phyloP scores from a whole-genome alignment of 2,329 filamentous ascomycete genomes.

The Elsinoe batatas region DNA sequence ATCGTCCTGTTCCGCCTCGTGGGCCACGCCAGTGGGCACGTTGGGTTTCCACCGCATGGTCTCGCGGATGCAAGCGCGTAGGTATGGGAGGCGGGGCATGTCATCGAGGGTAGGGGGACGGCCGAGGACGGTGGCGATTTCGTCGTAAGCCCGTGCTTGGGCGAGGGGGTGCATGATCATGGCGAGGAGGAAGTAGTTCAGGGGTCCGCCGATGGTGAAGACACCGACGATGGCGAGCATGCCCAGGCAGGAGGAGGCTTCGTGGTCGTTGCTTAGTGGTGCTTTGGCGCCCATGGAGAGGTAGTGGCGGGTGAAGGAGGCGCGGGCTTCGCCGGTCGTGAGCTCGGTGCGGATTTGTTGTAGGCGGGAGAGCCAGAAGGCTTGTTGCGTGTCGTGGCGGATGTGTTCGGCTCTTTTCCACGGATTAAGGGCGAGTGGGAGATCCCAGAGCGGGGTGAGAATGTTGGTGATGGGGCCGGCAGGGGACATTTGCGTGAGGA shows the following conservation, averaged over 20 bases:
- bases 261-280: slow-evolving; percentile 27
- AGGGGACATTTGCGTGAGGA: slow-evolving; percentile 50
- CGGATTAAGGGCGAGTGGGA: slow-evolving; percentile 42
- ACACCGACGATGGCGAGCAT: slow-evolving; percentile 28
- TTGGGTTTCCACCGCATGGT: slow-evolving; percentile 45
- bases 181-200: slow-evolving; percentile 22
- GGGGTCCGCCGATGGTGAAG: slow-evolving; percentile 26
- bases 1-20: slow-evolving; percentile 42
- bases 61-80: slow-evolving; percentile 49
- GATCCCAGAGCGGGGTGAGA: slow-evolving; percentile 45
- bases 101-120: slow-evolving; percentile 44
- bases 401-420: slow-evolving; percentile 46
- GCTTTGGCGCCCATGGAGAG: slow-evolving; percentile 31
- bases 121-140: slow-evolving; percentile 39
- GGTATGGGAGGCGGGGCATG: slow-evolving; percentile 41
- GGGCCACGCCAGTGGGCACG: slow-evolving; percentile 45
- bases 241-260: slow-evolving; percentile 26
- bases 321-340: slow-evolving; percentile 30
- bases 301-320: slow-evolving; percentile 35
- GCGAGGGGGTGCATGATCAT: slow-evolving; percentile 41
- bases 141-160: slow-evolving; percentile 36
- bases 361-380: slow-evolving; percentile 43
- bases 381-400: slow-evolving; percentile 44
- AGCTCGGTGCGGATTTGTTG: slow-evolving; percentile 30
- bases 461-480: slow-evolving; percentile 49